phyloP scores from a whole-genome alignment of 495 filamentous ascomycete genomes.

The Daldinia childiae region DNA sequence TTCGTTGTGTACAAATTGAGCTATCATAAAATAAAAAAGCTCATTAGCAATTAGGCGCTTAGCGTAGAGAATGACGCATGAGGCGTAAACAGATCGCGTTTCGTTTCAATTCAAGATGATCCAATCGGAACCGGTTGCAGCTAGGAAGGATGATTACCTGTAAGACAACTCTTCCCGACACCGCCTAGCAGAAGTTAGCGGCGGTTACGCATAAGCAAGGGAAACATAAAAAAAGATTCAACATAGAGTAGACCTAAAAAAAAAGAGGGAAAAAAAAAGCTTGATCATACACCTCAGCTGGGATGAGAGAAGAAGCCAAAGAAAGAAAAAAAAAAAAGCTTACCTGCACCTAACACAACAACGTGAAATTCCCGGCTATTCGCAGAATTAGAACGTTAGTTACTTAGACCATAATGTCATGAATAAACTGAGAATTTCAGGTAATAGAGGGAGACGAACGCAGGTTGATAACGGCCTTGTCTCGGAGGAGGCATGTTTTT shows the following conservation, averaged over 20 bases:
- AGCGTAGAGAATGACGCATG: slow-evolving; percentile 20
- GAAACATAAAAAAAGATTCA: slow-evolving; percentile 24
- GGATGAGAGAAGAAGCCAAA: not conserved
- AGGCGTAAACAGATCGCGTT: slow-evolving; percentile 16
- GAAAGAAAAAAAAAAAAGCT: not conserved
- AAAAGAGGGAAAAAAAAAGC: not conserved
- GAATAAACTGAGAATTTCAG: not conserved
- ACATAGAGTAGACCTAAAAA: slow-evolving; percentile 8
- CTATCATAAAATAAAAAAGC: slow-evolving; percentile 59
- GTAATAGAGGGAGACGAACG: slow-evolving; percentile 31
- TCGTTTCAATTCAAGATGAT: slow-evolving; percentile 33
- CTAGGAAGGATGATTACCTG: slow-evolving; percentile 67
- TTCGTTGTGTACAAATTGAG: slow-evolving; percentile 98
- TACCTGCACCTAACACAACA: slow-evolving; percentile 89
- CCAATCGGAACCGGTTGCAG: slow-evolving; percentile 30
- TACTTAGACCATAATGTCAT: slow-evolving; percentile 2
- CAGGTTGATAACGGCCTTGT: slow-evolving; percentile 38
- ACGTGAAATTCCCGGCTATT: slow-evolving; percentile 86
- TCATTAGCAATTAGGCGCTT: slow-evolving; percentile 37
- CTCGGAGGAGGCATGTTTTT: slow-evolving; percentile 37
- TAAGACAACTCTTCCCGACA: slow-evolving; percentile 97
- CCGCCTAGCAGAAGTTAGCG: slow-evolving; percentile 70
- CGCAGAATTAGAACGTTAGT: slow-evolving; percentile 35
- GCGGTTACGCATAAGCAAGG: slow-evolving; percentile 40
- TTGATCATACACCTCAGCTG: slow-evolving; percentile 18